Evolutionary conservation across 1,284 basidiomycete genomes (phyloP).

Genomic region (Athelia sp.): DNA sequence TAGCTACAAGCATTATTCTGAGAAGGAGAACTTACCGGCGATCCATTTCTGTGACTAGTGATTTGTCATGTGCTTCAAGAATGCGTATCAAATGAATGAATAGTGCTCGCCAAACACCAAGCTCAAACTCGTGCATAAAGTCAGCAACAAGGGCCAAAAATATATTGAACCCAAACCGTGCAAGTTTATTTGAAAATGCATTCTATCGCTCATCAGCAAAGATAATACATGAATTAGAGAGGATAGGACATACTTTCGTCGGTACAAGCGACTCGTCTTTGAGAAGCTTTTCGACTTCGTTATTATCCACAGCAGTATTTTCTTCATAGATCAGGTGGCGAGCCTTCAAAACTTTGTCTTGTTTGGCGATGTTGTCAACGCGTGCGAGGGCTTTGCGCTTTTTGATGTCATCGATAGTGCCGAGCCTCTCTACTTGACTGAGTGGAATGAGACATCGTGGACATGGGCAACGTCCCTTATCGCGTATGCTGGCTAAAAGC

Average conservation of each 20-base stretch:
- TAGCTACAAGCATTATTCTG: no score
- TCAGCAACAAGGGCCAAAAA: constrained; percentile 17
- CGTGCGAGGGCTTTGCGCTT: not conserved
- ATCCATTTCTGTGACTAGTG: constrained; percentile 9
- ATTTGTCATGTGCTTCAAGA: constrained; percentile 9
- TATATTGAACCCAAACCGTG: constrained; percentile 10
- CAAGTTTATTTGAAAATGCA: constrained; percentile 12
- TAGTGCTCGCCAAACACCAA: constrained; percentile 22
- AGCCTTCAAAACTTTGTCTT: not conserved
- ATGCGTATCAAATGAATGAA: constrained; percentile 21
- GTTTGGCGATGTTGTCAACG: not conserved
- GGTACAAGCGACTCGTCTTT: constrained; percentile 11
- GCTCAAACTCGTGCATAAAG: constrained; percentile 21
- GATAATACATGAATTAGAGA: no score
- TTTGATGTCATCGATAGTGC: not conserved
- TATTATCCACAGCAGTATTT: no score
- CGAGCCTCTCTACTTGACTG: no score
- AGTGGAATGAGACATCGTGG: not conserved
- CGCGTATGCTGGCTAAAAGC: not conserved
- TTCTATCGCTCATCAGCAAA: no score
- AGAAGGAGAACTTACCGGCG: constrained; percentile 9
- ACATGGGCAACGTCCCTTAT: not conserved
- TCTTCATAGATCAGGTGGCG: not conserved
- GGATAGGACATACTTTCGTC: constrained; percentile 12
- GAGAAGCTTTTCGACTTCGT: no score